Evolutionary conservation across 2,329 filamentous ascomycete species (phyloP), one percentile per base, ranked within the genome.

Genomic region (Verticillium klebahnii): DNA sequence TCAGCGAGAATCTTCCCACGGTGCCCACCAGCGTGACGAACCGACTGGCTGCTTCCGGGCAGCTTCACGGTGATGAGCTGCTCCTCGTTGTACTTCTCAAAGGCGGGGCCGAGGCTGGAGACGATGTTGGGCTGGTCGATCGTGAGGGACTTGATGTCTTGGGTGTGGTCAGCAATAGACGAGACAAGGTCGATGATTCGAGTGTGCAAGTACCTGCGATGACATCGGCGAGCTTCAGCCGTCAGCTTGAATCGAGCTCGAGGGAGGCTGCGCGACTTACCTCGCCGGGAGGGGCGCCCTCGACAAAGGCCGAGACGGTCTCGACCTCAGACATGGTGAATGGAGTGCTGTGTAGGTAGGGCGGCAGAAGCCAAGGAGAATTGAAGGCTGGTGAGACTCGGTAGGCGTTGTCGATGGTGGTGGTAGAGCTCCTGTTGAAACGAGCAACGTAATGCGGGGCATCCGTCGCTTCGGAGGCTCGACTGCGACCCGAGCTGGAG

Each of bases 201-300:
- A 52, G 54, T n/a, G 17, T 50, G 40, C 29, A 31, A 52, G 73
- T 88, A 94, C 92, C 92, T 77, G 91, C 89, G 67, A 96, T 87
- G 67, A 97, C 92, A 80, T 97, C 93, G 76, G 87, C 84, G 69
- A 97, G 89, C 92, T 96, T 64, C 59, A 54, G 62, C 52, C 11
- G 63, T 70, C 59, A 69, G 69, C 60, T 59, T 62, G 58, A 58
- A 67, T 65, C 56, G 32, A 37, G 54, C 11, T 17, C 37, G 61
- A 62, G 56, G 52, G 56, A 57, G 52, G 61, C 29, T 40, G 61
- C 65, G 65, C 66, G 67, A 75, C 79, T 70, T 86, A 97, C 94
- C 90, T 99, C 95, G 82, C 95, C 95, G 25, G 95, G 95, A 57
- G 95, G 95, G 70, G 95, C 93, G 72, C 92, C 92, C 80, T 96